Base-by-base conservation (phyloP, 345 rosid species). In the Corchorus olitorius region DNA sequence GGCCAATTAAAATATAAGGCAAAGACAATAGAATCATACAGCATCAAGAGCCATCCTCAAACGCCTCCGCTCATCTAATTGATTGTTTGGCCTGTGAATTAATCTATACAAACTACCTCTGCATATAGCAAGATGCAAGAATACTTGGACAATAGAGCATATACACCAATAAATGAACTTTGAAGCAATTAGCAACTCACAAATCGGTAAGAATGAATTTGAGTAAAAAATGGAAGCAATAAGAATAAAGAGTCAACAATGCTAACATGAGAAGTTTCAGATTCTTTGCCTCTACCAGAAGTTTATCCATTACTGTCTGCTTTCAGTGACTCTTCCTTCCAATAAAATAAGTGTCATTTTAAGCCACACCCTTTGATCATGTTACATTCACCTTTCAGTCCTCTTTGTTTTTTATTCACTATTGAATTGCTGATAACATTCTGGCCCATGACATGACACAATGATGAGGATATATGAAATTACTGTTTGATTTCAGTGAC, bases 71-170 rank as follows among this genome's bases (percentile, higher is more conserved):
- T 93, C 97, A 76, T 94, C 98, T 74, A 94, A 84, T 83, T 92
- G 98, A 86, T 90, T 92, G 88, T 93, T 92, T 74, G 95, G 95
- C 82, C 97, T 87, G 81, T 91, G 98, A 81, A 94, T 63, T 82
- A 94, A 80, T 87, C 97, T 89, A 79, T 94, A 94, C 88, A 94
- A 86, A 82, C 98, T 94, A 79, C 98, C 98, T 88, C 98, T 94
- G 97, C 89, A 89, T 72, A 77, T 83, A 45, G 77, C 17, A 78
- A 75, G 73, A 75, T 35, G 65, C 19, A 53, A 65, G 55, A 65
- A 17, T 53, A 20, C 72, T 65, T n/a, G 27, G 64, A 46, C 1
- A 55, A 2, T 20, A 75, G 46, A 76, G 17, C 49, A 72, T 33
- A 22, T 48, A 49, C 34, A 74, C 56, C 59, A 55, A 76, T 16